Conservation (phyloP, 2,329 filamentous ascomycete species). For the Dactylellina drechsleri region DNA sequence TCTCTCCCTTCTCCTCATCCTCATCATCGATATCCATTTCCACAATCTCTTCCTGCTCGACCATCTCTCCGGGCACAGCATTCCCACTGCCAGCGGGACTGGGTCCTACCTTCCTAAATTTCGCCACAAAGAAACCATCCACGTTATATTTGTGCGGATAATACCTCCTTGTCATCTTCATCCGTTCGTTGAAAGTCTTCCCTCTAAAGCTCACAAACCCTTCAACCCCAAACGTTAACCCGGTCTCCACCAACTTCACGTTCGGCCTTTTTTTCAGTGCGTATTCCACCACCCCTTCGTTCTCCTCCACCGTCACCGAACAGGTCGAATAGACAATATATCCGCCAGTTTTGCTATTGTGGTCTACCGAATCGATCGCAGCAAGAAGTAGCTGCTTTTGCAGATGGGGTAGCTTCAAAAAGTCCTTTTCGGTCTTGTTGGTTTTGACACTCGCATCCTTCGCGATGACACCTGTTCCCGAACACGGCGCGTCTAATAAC, state of each 20-base stretch:
- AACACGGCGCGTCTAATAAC: conserved; percentile 92
- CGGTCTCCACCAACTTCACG: conserved; percentile 90
- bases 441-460: conserved; percentile 98
- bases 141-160: conserved; percentile 95
- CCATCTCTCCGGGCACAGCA: conserved; percentile 58
- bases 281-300: conserved; percentile 93
- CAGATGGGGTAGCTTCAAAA: conserved; percentile 88
- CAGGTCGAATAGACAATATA: conserved; percentile 98
- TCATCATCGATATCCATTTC: conserved; percentile 54
- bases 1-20: conserved; percentile 41
- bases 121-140: conserved; percentile 97
- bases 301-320: conserved; percentile 91
- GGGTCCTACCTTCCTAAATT: conserved; percentile 90
- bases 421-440: conserved; percentile 96
- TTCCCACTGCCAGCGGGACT: conserved; percentile 71
- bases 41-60: conserved; percentile 21
- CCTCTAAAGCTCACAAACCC: conserved; percentile 91
- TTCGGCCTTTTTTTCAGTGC: conserved; percentile 91
- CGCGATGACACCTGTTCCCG: conserved; percentile 94
- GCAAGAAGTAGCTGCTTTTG: conserved; percentile 94
- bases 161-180: conserved; percentile 84
- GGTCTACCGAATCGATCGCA: conserved; percentile 94
- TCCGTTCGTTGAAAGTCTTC: conserved; percentile 86
- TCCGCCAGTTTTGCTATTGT: conserved; percentile 88
- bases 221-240: conserved; percentile 87